Evolutionary conservation across 352 stramenopile genomes (phyloP), one percentile per base, ranked within the genome.

Genomic region (Blastocystis sp.): DNA sequence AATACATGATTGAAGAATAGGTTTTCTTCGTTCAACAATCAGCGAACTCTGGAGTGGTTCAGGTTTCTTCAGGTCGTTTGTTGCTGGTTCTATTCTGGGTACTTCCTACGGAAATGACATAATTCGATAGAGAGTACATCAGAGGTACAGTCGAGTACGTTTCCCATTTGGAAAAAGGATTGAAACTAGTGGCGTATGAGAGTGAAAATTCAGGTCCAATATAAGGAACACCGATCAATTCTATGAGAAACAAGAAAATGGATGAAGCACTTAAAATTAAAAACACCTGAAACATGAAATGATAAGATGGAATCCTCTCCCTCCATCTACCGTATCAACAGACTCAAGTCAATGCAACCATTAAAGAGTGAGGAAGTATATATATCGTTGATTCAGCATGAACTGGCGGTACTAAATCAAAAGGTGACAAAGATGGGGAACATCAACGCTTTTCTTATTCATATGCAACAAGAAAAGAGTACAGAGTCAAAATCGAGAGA

Each of bases 361-460:
- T 11, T 13, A 42, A 53, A 60, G 7, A 24, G 22, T 19, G 44
- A 62, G 7, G 51, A 64, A 27, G 40, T 81, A 17, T 81, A 40
- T 44, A n/a, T 81, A 6, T 81, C 70, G 6, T 30, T 81, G 22
- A 81, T 81, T 42, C 70, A 81, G 24, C 42, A 56, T 51, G 70
- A 81, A 44, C 42, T 81, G 44, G 70, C 70, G 17, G 70, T 81
- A 42, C 40, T 81, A 24, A 81, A 81, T n/a, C 40, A 81, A 64
- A 81, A 81, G 44, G 48, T 81, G 15, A 56, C 70, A 30, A 81
- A 81, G 54, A 24, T 81, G 7, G 24, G 44, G 6, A 64, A 24
- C 22, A 62, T 81, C 40, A 81, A 81, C 27, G 24, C 35, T 27
- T 51, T 42, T 17, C 44, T 81, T 27, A 60, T 81, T 22, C 35